Base-by-base conservation (phyloP, 2,329 filamentous ascomycete species). In the Fonsecaea pugnacius region DNA sequence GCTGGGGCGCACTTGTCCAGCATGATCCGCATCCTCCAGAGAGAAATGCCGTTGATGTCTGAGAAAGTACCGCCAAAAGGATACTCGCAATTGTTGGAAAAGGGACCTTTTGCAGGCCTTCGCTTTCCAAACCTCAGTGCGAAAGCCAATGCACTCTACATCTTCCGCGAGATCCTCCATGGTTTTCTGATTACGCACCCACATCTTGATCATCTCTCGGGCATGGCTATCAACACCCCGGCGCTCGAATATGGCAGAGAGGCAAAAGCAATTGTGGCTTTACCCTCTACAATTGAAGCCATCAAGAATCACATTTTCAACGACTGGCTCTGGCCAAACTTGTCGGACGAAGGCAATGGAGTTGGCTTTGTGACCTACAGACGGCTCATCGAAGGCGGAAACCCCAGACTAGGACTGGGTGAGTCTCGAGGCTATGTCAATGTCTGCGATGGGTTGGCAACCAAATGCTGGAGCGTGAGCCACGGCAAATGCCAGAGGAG, bases 261-360 rank as follows among this genome's bases (percentile, higher is more conserved):
- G 35, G 91, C 92, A 0, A 99, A 98, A 77, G 87, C 90, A 27
- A 82, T 99, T 14, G 92, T 94, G 1, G 94, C 91, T 0, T 80
- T 98, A 3, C 92, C 93, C 0, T 89, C 87, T 32, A 96, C 94
- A n/a, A 93, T 99, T 58, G 85, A 91, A 52, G 93, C 94, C 0
- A 89, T 99, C 77, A 98, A 96, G 75, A 87, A 83, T 0, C 93
- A 99, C 77, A 91, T 99, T 65, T 99, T 99, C 81, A 99, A 99
- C 78, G 96, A 97, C 73, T 82, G 96, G 63, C 96, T 98, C 60
- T 99, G 95, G 95, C 95, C 95, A 0, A 99, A 99, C 71, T 80
- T 99, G 43, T 96, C 92, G 0, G 94, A 99, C 73, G 95, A 99
- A 78, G 95, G 96, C 75, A 92, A 93, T 36, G 95, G 95, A 27